Evolutionary conservation across 805 yeast genomes (phyloP), one percentile per base, ranked within the genome.

Genomic region (Candida chilensis): DNA sequence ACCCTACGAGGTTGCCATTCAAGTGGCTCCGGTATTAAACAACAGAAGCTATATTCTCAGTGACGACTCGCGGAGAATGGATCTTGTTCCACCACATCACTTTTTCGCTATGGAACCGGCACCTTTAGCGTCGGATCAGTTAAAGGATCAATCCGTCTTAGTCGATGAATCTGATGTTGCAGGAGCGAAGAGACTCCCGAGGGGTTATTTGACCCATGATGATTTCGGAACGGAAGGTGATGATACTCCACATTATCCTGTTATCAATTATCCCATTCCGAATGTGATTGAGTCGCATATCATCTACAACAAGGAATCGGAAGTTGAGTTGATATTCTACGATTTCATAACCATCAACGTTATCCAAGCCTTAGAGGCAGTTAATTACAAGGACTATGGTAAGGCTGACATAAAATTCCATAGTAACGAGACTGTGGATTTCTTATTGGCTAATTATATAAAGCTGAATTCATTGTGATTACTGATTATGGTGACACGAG

Each of bases 221-320:
- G 97, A 90, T 45, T 65, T 68, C 41, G 98, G 96, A 0, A 54
- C 62, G 38, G 75, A 77, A 37, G 98, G 98, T 15, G 98, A 92
- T 48, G 97, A 12, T 27, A 83, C 60, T 67, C 86, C 22, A 42
- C 75, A 33, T 88, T 82, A 55, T 34, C 68, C 83, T 2, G 68
- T 80, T 28, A 58, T 60, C 0, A 58, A 66, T 34, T 78, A 68
- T 49, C 69, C 65, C 5, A 62, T 86, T 3, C 96, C 97, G 7
- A 88, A 86, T 44, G 94, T 84, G 9, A 73, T 90, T 17, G 80
- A 73, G 40, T 57, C 81, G 1, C 52, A 46, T 33, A 71, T 52
- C 31, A 34, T 59, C 4, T 17, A 34, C 6, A 26, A 52, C 3
- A 44, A 48, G 3, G 44, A 47, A 4, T 49, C 41, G 5, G 45